Conservation (phyloP, 805 yeast genomes). For the Isabelozyma heimii region DNA sequence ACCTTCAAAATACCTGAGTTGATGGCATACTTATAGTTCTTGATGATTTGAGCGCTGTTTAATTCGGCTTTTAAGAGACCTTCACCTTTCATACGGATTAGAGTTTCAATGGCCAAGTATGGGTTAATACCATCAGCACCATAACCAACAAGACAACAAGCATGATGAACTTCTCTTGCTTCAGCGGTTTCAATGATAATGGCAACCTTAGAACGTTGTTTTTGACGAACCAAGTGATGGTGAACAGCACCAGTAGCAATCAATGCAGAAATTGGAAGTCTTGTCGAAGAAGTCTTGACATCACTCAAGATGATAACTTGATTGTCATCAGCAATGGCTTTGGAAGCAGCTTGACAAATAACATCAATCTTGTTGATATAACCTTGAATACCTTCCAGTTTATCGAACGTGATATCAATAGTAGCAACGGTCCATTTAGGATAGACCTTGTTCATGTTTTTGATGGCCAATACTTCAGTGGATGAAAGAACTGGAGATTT, state of each 20-base stretch:
- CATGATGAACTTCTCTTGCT: constrained; percentile 96
- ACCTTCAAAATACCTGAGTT: constrained; percentile 94
- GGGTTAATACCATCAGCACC: constrained; percentile 98
- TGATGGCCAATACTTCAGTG: constrained; percentile 71
- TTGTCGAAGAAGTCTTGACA: constrained; percentile 52
- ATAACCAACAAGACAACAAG: constrained; percentile 90
- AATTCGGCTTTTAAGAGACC: constrained; percentile 59
- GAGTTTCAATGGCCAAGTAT: constrained; percentile 86
- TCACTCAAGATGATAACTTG: constrained; percentile 80
- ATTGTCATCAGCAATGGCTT: constrained; percentile 72
- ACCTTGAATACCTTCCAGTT: constrained; percentile 80
- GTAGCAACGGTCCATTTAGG: constrained; percentile 83
- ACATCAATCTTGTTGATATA: constrained; percentile 82
- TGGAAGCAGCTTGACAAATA: constrained; percentile 82
- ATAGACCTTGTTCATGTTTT: constrained; percentile 67
- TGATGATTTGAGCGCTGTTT: constrained; percentile 58
- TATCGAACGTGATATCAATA: constrained; percentile 86
- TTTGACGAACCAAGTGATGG: constrained; percentile 92
- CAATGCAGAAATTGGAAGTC: constrained; percentile 81
- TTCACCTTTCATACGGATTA: constrained; percentile 80
- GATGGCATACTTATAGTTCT: constrained; percentile 78
- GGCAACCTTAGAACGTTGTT: constrained; percentile 95
- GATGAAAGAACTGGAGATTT: constrained; percentile 79
- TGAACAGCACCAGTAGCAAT: constrained; percentile 97
- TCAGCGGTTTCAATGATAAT: constrained; percentile 90